These are phyloP conservation scores for Talaromyces adpressus DNA, from an alignment of 495 filamentous ascomycete genomes.

Conservation along the genomic window DNA sequence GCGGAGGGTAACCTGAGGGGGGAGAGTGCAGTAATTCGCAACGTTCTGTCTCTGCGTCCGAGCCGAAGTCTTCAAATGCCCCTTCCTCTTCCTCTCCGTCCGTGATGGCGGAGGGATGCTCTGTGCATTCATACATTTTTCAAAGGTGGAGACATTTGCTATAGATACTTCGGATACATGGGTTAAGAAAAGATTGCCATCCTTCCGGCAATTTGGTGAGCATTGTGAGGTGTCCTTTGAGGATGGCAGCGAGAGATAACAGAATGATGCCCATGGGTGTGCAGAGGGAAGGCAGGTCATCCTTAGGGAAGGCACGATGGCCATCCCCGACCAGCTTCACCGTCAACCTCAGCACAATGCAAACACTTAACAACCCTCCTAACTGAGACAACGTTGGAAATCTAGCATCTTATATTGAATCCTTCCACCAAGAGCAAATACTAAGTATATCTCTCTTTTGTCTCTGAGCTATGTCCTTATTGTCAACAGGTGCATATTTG, in stretches of 20 bases:
- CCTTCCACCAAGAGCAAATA: neutral
- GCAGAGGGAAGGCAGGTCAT: neutral
- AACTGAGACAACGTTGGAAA: neutral
- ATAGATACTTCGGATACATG: constrained; percentile 3
- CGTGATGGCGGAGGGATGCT: neutral
- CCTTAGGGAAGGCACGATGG: neutral
- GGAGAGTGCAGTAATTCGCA: neutral
- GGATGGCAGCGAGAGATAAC: neutral
- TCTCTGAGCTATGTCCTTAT: too few relatives aligned
- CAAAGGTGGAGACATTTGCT: neutral
- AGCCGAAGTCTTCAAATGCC: neutral
- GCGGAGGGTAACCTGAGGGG: neutral
- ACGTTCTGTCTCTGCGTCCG: neutral
- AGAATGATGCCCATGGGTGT: neutral
- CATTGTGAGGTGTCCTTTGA: neutral
- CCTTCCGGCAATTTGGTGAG: neutral
- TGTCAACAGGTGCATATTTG: too few relatives aligned
- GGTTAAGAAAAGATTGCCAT: neutral
- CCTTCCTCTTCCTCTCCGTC: neutral
- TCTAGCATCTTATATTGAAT: neutral
- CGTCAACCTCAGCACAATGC: neutral
- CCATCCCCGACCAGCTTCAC: neutral
- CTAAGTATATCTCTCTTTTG: neutral
- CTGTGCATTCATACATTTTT: neutral
- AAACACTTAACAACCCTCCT: too few relatives aligned